Conservation (phyloP, 2,329 filamentous ascomycete species). For the Aspergillus pseudoviridinutans region DNA sequence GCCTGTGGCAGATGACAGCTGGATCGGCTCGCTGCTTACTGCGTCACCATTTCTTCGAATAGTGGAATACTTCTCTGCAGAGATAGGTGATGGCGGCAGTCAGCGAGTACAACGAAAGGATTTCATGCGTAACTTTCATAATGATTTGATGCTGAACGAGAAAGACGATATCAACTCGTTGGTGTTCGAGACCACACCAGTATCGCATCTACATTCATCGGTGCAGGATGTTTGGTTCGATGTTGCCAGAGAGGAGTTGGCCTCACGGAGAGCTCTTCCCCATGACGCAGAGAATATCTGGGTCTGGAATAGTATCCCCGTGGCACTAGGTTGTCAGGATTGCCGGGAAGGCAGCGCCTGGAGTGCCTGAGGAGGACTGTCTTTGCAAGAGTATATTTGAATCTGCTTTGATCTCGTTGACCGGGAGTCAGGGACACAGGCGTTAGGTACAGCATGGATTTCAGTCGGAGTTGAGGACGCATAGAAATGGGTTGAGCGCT, state of each 20-base stretch:
- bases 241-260: slow-evolving; percentile 31
- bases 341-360: slow-evolving; percentile 29
- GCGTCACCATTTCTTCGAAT: slow-evolving; percentile 37
- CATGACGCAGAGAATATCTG: slow-evolving; percentile 33
- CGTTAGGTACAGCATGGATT: background rate
- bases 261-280: slow-evolving; percentile 22
- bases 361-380: slow-evolving; percentile 22
- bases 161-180: slow-evolving; percentile 36
- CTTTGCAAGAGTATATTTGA: background rate
- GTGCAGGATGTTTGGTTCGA: slow-evolving; percentile 40
- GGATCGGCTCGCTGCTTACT: slow-evolving; percentile 40
- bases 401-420: background rate
- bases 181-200: slow-evolving; percentile 31
- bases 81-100: slow-evolving; percentile 40
- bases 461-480: background rate
- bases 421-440: background rate
- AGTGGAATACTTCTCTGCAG: slow-evolving; percentile 42
- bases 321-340: slow-evolving; percentile 34
- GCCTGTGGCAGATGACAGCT: slow-evolving; percentile 30
- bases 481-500: background rate
- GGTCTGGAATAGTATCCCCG: slow-evolving; percentile 32
- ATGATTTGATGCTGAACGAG: slow-evolving; percentile 34
- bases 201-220: slow-evolving; percentile 27
- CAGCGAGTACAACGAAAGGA: slow-evolving; percentile 39
- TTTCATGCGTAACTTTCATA: slow-evolving; percentile 42